These are phyloP conservation scores for Grosmannia clavigera DNA, from an alignment of 2,329 filamentous ascomycete genomes.

Conservation along the genomic window DNA sequence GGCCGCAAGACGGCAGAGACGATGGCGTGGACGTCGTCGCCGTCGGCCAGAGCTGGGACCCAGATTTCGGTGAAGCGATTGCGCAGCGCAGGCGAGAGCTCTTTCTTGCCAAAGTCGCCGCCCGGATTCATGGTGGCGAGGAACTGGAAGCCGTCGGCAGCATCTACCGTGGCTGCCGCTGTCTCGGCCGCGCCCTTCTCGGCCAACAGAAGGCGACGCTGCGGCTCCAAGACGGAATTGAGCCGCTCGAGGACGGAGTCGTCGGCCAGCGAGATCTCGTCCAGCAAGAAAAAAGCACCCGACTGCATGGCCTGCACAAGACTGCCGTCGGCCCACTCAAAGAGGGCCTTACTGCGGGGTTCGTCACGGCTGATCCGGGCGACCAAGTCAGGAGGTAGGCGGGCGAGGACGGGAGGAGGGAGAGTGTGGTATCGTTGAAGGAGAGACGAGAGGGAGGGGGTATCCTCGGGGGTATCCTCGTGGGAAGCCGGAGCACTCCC, in stretches of 20 bases:
- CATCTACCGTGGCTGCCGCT: constrained; percentile 67
- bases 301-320: constrained; percentile 87
- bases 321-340: constrained; percentile 93
- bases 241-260: constrained; percentile 93
- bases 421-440: constrained; percentile 47
- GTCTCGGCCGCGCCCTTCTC: constrained; percentile 64
- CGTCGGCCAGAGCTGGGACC: constrained; percentile 79
- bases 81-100: constrained; percentile 84
- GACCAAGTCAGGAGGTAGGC: constrained; percentile 34
- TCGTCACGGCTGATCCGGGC: constrained; percentile 34
- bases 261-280: constrained; percentile 95
- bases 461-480: not conserved
- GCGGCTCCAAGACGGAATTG: constrained; percentile 90
- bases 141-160: constrained; percentile 76
- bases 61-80: constrained; percentile 99
- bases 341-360: constrained; percentile 67
- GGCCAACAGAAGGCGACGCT: constrained; percentile 74
- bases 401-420: constrained; percentile 26
- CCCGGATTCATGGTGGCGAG: constrained; percentile 98
- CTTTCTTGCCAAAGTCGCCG: constrained; percentile 95
- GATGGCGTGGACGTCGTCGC: constrained; percentile 73
- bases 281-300: constrained; percentile 83
- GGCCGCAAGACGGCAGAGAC: constrained; percentile 57
- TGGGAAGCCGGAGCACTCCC: constrained; percentile 6
- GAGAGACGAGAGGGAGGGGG: constrained; percentile 37